These are phyloP conservation scores for Sporormia fimetaria DNA, from an alignment of 495 filamentous ascomycete species.

Conservation along the genomic window DNA sequence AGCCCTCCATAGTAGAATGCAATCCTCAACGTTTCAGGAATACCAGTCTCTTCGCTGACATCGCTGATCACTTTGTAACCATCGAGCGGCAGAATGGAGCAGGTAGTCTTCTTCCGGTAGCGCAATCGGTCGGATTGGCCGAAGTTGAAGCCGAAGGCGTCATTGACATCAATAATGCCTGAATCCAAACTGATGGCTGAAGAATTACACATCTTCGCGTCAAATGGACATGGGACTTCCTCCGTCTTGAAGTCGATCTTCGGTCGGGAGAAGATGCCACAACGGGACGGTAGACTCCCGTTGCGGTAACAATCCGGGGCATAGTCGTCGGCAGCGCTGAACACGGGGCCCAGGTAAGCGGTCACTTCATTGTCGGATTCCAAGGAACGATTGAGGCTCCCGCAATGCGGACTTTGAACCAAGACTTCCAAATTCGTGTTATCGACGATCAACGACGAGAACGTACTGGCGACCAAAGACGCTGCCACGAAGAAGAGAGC, in stretches of 20 bases:
- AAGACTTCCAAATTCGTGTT: background rate
- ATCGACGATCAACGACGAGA: background rate
- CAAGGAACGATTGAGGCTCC: background rate
- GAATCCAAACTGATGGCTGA: conserved; percentile 3
- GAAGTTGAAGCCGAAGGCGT: conserved; percentile 1
- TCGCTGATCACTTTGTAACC: no score
- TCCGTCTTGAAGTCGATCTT: background rate
- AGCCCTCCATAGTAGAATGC: no score
- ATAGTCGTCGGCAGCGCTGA: background rate
- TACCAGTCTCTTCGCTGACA: no score
- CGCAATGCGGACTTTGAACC: background rate
- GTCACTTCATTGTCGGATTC: no score
- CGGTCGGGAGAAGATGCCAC: conserved; percentile 1
- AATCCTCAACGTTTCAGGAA: no score
- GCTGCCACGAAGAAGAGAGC: background rate
- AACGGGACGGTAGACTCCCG: background rate
- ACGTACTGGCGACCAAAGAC: conserved; percentile 1
- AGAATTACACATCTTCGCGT: background rate
- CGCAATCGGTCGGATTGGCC: background rate
- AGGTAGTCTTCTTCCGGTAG: conserved; percentile 3
- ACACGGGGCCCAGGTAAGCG: background rate
- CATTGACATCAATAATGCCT: conserved; percentile 1
- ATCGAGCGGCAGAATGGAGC: background rate
- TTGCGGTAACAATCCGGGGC: conserved; percentile 1
- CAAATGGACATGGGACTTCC: conserved; percentile 4